Evolutionary conservation across 225 moss, liverwort and hornwort species (phyloP).

Genomic region (Climacium dendroides): DNA sequence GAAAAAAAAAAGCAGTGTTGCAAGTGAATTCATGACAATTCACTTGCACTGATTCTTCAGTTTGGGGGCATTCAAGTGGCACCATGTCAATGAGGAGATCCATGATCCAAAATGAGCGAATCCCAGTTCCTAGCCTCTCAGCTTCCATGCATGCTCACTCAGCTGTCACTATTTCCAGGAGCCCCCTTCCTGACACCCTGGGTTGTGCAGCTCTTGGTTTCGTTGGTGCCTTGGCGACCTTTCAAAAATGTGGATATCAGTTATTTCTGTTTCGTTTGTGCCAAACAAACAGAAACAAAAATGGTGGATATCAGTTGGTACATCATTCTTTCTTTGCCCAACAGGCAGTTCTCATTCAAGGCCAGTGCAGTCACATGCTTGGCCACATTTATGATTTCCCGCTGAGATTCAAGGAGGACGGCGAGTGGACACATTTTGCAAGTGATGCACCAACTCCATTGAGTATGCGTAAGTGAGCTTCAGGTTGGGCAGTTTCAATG

Average conservation of each 20-base stretch:
- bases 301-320: too few species aligned
- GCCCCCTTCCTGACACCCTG: not conserved
- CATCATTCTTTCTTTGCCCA: not conserved
- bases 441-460: not conserved
- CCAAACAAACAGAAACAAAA: too few species aligned
- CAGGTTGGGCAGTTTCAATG: not conserved
- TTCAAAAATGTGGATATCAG: not conserved
- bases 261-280: not conserved
- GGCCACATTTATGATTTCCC: not conserved
- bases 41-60: not conserved
- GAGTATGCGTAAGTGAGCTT: not conserved
- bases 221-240: not conserved
- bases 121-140: too few species aligned
- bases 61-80: not conserved
- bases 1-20: too few species aligned
- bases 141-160: not conserved
- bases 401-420: too few species aligned
- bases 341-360: too few species aligned
- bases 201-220: not conserved
- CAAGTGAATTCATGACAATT: not conserved
- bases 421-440: not conserved
- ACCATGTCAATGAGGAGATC: not conserved
- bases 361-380: not conserved
- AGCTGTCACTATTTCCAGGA: too few species aligned
- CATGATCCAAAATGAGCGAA: not conserved